Percentiles rank a stretch among this genome's conserved stretches.
Evolutionary conservation across 768 basidiomycete species (phyloP).

Genomic region (Lactifluus piperatus): DNA sequence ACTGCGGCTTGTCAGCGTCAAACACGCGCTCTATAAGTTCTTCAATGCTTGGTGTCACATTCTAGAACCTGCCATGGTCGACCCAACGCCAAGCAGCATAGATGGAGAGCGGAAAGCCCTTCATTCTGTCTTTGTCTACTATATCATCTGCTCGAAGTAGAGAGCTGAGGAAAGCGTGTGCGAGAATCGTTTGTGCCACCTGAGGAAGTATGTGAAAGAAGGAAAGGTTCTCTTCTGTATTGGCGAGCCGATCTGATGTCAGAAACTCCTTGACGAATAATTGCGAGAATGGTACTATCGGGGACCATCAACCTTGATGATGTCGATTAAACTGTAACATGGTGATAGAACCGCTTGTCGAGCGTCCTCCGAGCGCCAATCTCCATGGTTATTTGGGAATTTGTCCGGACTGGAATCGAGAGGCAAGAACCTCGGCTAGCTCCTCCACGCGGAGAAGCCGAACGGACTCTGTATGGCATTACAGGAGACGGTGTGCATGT

Average conservation of each 20-base stretch:
- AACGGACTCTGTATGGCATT: not conserved
- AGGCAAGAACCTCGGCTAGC: not conserved
- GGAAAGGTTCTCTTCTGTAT: not conserved
- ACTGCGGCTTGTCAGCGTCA: too few species aligned
- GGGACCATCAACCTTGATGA: not conserved
- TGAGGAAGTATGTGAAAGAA: not conserved
- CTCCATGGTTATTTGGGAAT: not conserved
- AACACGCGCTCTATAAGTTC: not conserved
- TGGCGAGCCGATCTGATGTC: not conserved
- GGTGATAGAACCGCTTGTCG: not conserved
- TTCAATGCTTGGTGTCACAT: not conserved
- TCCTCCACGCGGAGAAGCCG: conserved; percentile 1
- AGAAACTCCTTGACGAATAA: not conserved
- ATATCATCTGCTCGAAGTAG: not conserved
- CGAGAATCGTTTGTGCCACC: not conserved
- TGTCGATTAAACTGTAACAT: not conserved
- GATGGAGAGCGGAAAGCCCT: not conserved
- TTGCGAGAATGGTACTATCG: not conserved
- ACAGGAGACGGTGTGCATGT: not conserved
- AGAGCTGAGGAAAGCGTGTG: not conserved
- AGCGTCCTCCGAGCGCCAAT: not conserved
- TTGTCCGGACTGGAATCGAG: not conserved
- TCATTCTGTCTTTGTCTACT: not conserved
- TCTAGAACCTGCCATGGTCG: not conserved
- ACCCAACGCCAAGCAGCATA: not conserved